Evolutionary conservation across 805 yeast species (phyloP).

Genomic region (Wickerhamomyces hampshirensis): DNA sequence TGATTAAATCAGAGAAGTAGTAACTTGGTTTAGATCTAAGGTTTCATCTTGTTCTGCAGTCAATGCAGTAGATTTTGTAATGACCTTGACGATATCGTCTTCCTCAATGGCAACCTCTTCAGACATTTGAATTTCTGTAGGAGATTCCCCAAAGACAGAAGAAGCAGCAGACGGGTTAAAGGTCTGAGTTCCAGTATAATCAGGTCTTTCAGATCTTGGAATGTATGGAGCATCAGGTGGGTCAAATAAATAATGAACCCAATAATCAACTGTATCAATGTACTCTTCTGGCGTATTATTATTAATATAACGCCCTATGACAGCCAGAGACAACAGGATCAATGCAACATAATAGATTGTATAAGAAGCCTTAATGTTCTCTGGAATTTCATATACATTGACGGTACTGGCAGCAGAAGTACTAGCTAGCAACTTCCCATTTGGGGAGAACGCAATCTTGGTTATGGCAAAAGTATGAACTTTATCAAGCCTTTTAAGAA

Average conservation of each 20-base stretch:
- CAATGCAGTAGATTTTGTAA: slow-evolving; percentile 7
- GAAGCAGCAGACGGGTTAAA: not conserved
- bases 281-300: slow-evolving; percentile 14
- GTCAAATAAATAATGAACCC: slow-evolving; percentile 13
- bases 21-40: too few relatives aligned
- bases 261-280: slow-evolving; percentile 9
- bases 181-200: too few relatives aligned
- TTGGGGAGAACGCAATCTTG: slow-evolving; percentile 60
- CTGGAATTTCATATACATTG: slow-evolving; percentile 57
- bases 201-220: not conserved
- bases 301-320: slow-evolving; percentile 4
- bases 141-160: not conserved
- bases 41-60: not conserved
- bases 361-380: slow-evolving; percentile 27
- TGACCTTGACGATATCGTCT: slow-evolving; percentile 20
- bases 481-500: slow-evolving; percentile 46
- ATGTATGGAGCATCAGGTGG: slow-evolving; percentile 3
- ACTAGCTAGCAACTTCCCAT: slow-evolving; percentile 62
- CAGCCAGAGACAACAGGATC: slow-evolving; percentile 7
- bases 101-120: slow-evolving; percentile 14
- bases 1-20: too few relatives aligned
- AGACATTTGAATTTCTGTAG: not conserved
- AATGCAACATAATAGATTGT: slow-evolving; percentile 9
- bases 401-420: slow-evolving; percentile 76
- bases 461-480: slow-evolving; percentile 84